Conservation (phyloP, 1,284 basidiomycete species). For the Cutaneotrichosporon cutaneum region DNA sequence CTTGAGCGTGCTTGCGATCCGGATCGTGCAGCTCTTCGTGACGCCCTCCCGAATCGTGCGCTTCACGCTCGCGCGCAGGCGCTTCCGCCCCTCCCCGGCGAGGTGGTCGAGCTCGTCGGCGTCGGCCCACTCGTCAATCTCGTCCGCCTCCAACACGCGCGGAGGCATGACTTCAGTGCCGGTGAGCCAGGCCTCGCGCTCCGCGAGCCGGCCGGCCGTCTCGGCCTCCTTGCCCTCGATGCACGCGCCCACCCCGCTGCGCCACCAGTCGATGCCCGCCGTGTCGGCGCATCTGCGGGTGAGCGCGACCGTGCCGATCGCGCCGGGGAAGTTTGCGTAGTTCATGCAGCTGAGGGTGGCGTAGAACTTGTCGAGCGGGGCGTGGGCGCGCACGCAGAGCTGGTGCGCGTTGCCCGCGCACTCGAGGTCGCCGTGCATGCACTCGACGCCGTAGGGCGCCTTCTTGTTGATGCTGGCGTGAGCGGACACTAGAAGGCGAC, state of each 20-base stretch:
- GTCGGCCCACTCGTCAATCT: slow-evolving; percentile 13
- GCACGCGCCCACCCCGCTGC: slow-evolving; percentile 60
- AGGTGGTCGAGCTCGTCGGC: slow-evolving; percentile 30
- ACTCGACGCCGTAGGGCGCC: slow-evolving; percentile 68
- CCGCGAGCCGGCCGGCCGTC: slow-evolving; percentile 5
- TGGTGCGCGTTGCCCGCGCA: slow-evolving; percentile 79
- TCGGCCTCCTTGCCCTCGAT: slow-evolving; percentile 51
- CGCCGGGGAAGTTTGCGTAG: slow-evolving; percentile 60
- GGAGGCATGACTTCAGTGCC: slow-evolving; percentile 1
- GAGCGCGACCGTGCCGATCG: slow-evolving; percentile 66
- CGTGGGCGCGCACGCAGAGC: slow-evolving; percentile 63
- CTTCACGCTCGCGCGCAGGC: slow-evolving; percentile 64
- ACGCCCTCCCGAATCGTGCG: slow-evolving; percentile 59
- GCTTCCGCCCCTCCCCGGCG: slow-evolving; percentile 36
- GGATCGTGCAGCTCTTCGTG: slow-evolving; percentile 79
- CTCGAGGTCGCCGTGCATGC: slow-evolving; percentile 73
- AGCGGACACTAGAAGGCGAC: slow-evolving; percentile 35
- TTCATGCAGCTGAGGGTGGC: slow-evolving; percentile 72
- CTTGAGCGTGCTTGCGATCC: slow-evolving; percentile 59
- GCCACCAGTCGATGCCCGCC: slow-evolving; percentile 68
- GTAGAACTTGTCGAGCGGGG: slow-evolving; percentile 61
- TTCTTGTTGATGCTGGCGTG: slow-evolving; percentile 62
- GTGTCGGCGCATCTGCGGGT: slow-evolving; percentile 65
- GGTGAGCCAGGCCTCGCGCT: background rate
- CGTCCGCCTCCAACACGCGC: background rate